A percentile compares a stretch with the other conserved stretches of the same genome.
Evolutionary conservation across 176 grass and related monocot genomes (phyloP).

Genomic region (Hordeum marinum): DNA sequence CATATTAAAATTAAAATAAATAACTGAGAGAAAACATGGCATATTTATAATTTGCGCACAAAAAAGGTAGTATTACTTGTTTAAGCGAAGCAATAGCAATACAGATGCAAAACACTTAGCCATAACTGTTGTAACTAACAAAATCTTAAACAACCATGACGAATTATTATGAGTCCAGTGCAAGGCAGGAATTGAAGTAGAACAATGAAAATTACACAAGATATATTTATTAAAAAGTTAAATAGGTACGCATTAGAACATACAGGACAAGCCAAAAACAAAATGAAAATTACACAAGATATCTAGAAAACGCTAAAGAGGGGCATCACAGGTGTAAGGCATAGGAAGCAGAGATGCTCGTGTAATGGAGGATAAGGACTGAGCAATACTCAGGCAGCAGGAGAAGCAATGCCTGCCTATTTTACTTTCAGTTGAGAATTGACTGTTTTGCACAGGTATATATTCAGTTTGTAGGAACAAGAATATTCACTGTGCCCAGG

Average conservation of each 20-base stretch:
- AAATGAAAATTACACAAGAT: neutral
- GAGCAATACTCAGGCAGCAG: neutral
- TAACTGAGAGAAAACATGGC: neutral
- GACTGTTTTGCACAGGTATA: neutral
- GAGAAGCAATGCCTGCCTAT: neutral
- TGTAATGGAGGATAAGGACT: neutral
- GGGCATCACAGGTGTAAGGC: neutral
- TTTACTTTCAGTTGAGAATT: neutral
- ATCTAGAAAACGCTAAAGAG: neutral
- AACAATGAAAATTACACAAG: too few relatives aligned
- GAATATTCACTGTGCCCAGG: neutral
- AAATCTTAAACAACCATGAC: neutral
- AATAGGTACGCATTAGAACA: neutral
- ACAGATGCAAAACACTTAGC: neutral
- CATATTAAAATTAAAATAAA: constrained; percentile 17
- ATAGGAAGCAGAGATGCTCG: neutral
- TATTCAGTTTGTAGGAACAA: neutral
- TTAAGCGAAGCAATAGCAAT: neutral
- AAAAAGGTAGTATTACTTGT: neutral
- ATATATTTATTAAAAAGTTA: too few relatives aligned
- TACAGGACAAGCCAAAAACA: neutral
- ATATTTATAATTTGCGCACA: neutral
- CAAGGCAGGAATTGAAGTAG: neutral
- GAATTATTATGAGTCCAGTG: neutral
- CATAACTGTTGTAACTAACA: neutral